These are phyloP conservation scores for Trametes meyenii DNA, from an alignment of 768 basidiomycete genomes.

Conservation along the genomic window DNA sequence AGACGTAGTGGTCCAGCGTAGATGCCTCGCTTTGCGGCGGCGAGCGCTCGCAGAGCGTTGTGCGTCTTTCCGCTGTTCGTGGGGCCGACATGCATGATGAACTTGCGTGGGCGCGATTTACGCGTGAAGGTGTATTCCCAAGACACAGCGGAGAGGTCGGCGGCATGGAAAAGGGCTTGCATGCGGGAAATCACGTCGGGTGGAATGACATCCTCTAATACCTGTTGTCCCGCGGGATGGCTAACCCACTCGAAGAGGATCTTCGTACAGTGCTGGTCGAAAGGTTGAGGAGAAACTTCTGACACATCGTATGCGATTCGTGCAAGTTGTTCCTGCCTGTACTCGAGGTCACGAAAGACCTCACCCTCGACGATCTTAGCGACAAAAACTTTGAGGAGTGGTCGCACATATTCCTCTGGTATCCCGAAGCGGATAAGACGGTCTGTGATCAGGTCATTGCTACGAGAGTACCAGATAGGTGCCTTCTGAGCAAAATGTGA, in stretches of 20 bases:
- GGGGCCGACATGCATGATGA: slow-evolving; percentile 96
- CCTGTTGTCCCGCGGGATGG: slow-evolving; percentile 32
- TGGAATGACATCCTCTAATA: slow-evolving; percentile 34
- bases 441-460: slow-evolving; percentile 25
- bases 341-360: slow-evolving; percentile 26
- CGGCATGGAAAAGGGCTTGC: slow-evolving; percentile 38
- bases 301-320: slow-evolving; percentile 45
- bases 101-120: slow-evolving; percentile 57
- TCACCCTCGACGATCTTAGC: slow-evolving; percentile 36
- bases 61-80: slow-evolving; percentile 99
- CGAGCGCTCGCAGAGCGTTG: slow-evolving; percentile 86
- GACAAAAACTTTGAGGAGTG: slow-evolving; percentile 48
- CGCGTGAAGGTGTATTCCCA: slow-evolving; percentile 59
- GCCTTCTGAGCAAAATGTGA: slow-evolving; percentile 43
- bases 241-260: slow-evolving; percentile 62
- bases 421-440: slow-evolving; percentile 57
- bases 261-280: slow-evolving; percentile 54
- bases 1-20: slow-evolving; percentile 93
- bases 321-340: slow-evolving; percentile 42
- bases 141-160: slow-evolving; percentile 49
- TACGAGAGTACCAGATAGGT: slow-evolving; percentile 41
- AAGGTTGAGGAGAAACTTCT: slow-evolving; percentile 17
- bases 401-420: slow-evolving; percentile 38
- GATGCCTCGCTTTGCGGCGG: slow-evolving; percentile 68
- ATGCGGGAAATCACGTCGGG: slow-evolving; percentile 42